Conservation (phyloP, 495 filamentous ascomycete species). For the Pseudotulostoma volvatum region DNA sequence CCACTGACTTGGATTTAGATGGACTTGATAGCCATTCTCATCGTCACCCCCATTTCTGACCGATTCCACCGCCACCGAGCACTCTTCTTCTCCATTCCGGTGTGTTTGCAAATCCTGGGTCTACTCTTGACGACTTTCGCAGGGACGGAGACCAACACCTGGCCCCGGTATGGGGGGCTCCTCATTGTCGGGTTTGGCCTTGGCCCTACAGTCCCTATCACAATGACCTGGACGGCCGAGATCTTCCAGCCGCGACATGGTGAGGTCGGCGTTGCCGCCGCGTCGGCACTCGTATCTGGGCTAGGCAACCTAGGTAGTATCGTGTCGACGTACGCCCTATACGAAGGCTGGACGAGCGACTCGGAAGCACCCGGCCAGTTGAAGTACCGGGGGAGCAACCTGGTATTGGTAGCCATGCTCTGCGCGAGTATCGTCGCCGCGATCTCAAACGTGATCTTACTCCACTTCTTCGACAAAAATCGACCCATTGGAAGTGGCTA, state of each 20-base stretch:
- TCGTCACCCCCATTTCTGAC: constrained; percentile 74
- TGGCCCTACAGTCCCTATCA: constrained; percentile 79
- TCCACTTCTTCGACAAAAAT: constrained; percentile 42
- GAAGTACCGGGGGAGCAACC: constrained; percentile 68
- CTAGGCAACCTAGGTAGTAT: constrained; percentile 75
- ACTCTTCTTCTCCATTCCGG: constrained; percentile 64
- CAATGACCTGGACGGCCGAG: constrained; percentile 85
- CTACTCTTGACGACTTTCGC: constrained; percentile 69
- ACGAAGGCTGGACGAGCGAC: constrained; percentile 70
- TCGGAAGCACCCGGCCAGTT: constrained; percentile 41
- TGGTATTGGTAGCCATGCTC: constrained; percentile 78
- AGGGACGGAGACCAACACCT: constrained; percentile 43
- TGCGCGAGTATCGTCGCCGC: constrained; percentile 59
- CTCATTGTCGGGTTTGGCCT: constrained; percentile 82
- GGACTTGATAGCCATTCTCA: constrained; percentile 75
- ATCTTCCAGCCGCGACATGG: constrained; percentile 82
- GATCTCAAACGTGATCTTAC: constrained; percentile 45
- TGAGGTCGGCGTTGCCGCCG: constrained; percentile 83
- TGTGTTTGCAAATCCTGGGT: constrained; percentile 66
- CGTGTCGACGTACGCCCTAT: constrained; percentile 76
- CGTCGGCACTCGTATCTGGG: constrained; percentile 69
- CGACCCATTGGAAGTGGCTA: constrained; percentile 30
- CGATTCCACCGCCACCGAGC: constrained; percentile 70
- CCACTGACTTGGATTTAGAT: constrained; percentile 30
- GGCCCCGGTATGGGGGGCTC: constrained; percentile 79